Evolutionary conservation across 2,329 filamentous ascomycete species (phyloP).

Genomic region (Didymella arachidicola): DNA sequence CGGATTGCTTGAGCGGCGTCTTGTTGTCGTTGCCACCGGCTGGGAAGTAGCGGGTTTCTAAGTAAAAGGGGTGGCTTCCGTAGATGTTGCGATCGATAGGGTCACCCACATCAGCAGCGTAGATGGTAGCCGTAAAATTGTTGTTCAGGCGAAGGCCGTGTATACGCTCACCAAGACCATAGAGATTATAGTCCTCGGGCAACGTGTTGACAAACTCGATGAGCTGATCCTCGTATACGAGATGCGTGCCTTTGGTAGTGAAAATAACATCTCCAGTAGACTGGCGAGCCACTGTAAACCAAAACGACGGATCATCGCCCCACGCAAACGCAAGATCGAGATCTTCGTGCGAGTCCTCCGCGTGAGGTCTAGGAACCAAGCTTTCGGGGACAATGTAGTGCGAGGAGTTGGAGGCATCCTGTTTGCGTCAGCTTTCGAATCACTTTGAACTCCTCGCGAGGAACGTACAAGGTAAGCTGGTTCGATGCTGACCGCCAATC

Average conservation of each 20-base stretch:
- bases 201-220: conserved; percentile 73
- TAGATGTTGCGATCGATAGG: conserved; percentile 74
- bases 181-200: conserved; percentile 76
- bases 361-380: conserved; percentile 65
- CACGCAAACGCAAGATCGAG: conserved; percentile 59
- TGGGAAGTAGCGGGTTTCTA: conserved; percentile 79
- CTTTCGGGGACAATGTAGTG: conserved; percentile 73
- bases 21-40: conserved; percentile 58
- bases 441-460: not conserved
- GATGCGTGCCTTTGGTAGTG: conserved; percentile 66
- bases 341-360: conserved; percentile 51
- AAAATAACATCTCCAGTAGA: conserved; percentile 73
- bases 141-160: conserved; percentile 75
- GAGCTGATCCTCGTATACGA: conserved; percentile 81
- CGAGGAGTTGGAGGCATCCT: conserved; percentile 65
- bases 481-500: conserved; percentile 74
- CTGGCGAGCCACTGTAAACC: conserved; percentile 63
- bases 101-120: conserved; percentile 72
- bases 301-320: conserved; percentile 66
- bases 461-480: conserved; percentile 65
- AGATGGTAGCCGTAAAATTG: conserved; percentile 74
- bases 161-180: conserved; percentile 77
- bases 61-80: conserved; percentile 78
- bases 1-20: conserved; percentile 62
- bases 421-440: conserved; percentile 18